Conservation (phyloP, 2,329 filamentous ascomycete genomes). For the Cladophialophora psammophila region DNA sequence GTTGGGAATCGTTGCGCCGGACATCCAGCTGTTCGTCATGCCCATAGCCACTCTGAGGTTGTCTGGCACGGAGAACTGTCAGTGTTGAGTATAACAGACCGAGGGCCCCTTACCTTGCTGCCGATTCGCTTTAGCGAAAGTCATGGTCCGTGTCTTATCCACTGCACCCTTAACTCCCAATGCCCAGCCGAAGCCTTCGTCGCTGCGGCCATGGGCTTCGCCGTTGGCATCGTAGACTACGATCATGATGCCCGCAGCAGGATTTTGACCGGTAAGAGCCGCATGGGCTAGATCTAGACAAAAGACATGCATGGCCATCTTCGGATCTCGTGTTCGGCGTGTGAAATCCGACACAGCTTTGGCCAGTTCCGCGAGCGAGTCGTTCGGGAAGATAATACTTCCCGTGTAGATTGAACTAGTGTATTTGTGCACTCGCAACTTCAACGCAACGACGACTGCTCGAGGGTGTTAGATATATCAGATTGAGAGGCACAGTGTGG, state of each 20-base stretch:
- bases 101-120: constrained; percentile 2
- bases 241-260: constrained; percentile 11
- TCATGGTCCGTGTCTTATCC: constrained; percentile 10
- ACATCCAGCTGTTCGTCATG: constrained; percentile 20
- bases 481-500: background rate
- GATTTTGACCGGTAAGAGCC: constrained; percentile 10
- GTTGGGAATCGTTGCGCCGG: background rate
- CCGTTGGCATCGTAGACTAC: constrained; percentile 17
- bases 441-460: constrained; percentile 7
- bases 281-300: constrained; percentile 18
- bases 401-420: constrained; percentile 7
- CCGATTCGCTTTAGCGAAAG: constrained; percentile 11
- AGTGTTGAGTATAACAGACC: background rate
- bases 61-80: background rate
- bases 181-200: constrained; percentile 17
- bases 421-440: constrained; percentile 15
- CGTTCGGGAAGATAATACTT: constrained; percentile 15
- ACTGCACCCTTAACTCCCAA: constrained; percentile 1
- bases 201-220: constrained; percentile 15
- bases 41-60: constrained; percentile 16
- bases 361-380: constrained; percentile 4
- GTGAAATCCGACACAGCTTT: background rate
- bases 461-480: background rate
- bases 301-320: constrained; percentile 17
- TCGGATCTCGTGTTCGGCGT: constrained; percentile 6